A percentile compares a stretch with the other conserved stretches of the same genome.
phyloP scores from a whole-genome alignment of 352 stramenopile species.

The Pythium folliculosum region DNA sequence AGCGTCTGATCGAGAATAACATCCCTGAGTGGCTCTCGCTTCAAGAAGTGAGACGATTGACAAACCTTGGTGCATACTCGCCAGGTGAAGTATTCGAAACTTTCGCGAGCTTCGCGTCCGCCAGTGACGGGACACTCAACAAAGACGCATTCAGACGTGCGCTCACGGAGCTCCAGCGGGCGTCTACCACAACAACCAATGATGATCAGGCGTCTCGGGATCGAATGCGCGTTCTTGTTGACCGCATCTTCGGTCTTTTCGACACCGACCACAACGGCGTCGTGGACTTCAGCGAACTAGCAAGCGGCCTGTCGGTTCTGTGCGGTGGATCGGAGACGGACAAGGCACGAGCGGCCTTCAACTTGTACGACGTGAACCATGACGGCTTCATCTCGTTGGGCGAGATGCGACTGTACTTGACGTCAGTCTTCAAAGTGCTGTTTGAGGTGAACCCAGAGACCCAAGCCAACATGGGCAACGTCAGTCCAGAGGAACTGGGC shows the following conservation, averaged over 20 bases:
- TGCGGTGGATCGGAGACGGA: slow-evolving; percentile 69
- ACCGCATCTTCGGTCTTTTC: slow-evolving; percentile 82
- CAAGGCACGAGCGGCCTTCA: slow-evolving; percentile 83
- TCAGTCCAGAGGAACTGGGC: slow-evolving; percentile 71
- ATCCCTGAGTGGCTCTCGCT: slow-evolving; percentile 77
- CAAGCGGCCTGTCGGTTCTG: slow-evolving; percentile 75
- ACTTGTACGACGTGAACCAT: slow-evolving; percentile 87
- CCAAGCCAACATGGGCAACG: slow-evolving; percentile 52
- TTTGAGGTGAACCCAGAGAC: slow-evolving; percentile 81
- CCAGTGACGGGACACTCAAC: slow-evolving; percentile 64
- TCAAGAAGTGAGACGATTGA: slow-evolving; percentile 75
- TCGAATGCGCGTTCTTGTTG: slow-evolving; percentile 59
- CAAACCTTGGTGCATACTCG: slow-evolving; percentile 70
- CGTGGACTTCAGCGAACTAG: slow-evolving; percentile 83
- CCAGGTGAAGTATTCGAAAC: slow-evolving; percentile 77
- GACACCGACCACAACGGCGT: slow-evolving; percentile 80
- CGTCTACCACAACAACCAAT: slow-evolving; percentile 13
- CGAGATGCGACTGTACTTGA: slow-evolving; percentile 86
- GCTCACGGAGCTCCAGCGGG: slow-evolving; percentile 51
- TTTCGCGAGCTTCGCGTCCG: slow-evolving; percentile 66
- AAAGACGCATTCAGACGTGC: slow-evolving; percentile 63
- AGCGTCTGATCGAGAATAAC: slow-evolving; percentile 79
- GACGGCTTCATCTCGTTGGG: slow-evolving; percentile 84
- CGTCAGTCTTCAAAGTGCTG: slow-evolving; percentile 85
- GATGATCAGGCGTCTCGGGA: slow-evolving; percentile 34